Conservation (phyloP, 2,329 filamentous ascomycete genomes). For the Exophiala oligosperma region DNA sequence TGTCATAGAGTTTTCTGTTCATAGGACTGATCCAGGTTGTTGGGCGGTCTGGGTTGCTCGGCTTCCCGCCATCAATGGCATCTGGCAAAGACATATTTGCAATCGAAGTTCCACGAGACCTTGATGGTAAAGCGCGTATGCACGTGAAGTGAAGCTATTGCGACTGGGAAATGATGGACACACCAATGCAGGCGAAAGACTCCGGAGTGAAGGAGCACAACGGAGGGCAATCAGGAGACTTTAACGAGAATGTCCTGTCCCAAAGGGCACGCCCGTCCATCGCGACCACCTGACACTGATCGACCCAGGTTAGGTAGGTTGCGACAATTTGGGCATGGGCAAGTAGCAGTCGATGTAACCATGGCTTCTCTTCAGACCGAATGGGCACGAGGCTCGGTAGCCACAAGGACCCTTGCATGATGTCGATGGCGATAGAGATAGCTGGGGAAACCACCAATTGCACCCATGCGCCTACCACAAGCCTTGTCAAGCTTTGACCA, state of each 20-base stretch:
- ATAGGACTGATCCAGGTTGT: constrained; percentile 9
- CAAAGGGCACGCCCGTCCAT: not conserved
- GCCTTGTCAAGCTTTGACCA: constrained; percentile 8
- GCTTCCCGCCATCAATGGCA: not conserved
- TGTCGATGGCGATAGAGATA: not conserved
- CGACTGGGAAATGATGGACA: not conserved
- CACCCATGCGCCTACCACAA: not conserved
- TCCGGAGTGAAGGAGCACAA: too few relatives aligned
- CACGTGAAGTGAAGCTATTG: too few relatives aligned
- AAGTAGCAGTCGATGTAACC: not conserved
- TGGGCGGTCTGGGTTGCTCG: constrained; percentile 1
- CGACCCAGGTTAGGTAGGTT: too few relatives aligned
- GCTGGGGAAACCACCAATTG: not conserved
- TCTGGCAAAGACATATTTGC: constrained; percentile 10
- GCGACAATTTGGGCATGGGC: too few relatives aligned
- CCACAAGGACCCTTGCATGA: not conserved
- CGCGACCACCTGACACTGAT: too few relatives aligned
- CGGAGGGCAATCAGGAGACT: too few relatives aligned
- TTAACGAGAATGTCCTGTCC: not conserved
- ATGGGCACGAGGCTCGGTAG: not conserved
- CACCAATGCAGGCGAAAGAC: too few relatives aligned
- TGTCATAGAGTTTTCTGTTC: constrained; percentile 30
- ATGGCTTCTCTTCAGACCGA: not conserved
- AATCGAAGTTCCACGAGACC: not conserved
- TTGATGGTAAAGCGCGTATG: too few relatives aligned